phyloP scores from a whole-genome alignment of 2,329 filamentous ascomycete genomes.

The Penicillium frequentans region DNA sequence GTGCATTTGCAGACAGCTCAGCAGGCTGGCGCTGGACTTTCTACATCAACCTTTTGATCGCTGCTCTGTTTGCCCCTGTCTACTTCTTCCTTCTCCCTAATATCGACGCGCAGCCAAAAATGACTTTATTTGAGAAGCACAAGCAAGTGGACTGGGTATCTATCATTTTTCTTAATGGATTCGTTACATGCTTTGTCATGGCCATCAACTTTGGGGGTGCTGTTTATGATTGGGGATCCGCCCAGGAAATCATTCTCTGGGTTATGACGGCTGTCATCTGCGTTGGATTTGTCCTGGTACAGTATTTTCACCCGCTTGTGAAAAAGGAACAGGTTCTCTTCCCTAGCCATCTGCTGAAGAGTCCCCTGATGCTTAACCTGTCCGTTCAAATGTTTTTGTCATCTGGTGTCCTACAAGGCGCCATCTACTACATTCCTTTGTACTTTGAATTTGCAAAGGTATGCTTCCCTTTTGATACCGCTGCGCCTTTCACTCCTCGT shows the following conservation, averaged over 20 bases:
- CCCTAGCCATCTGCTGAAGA: neutral
- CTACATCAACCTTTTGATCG: conserved; percentile 57
- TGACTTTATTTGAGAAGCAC: neutral
- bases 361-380: neutral
- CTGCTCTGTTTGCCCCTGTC: conserved; percentile 45
- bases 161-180: neutral
- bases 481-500: neutral
- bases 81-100: conserved; percentile 46
- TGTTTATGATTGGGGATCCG: neutral
- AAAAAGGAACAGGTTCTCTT: neutral
- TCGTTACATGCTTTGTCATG: neutral
- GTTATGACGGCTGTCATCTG: conserved; percentile 2
- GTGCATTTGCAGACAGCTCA: conserved; percentile 15
- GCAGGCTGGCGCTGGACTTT: conserved; percentile 41
- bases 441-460: conserved; percentile 53
- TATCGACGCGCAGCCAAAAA: conserved; percentile 6
- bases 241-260: neutral
- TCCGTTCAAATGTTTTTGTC: neutral
- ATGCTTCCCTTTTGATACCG: neutral
- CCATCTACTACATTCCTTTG: conserved; percentile 55
- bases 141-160: neutral
- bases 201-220: conserved; percentile 2
- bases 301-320: neutral
- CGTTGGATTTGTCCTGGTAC: neutral
- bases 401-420: neutral